phyloP scores from a whole-genome alignment of 371 early-diverging fungal genomes.

The Entomophthora muscae region DNA sequence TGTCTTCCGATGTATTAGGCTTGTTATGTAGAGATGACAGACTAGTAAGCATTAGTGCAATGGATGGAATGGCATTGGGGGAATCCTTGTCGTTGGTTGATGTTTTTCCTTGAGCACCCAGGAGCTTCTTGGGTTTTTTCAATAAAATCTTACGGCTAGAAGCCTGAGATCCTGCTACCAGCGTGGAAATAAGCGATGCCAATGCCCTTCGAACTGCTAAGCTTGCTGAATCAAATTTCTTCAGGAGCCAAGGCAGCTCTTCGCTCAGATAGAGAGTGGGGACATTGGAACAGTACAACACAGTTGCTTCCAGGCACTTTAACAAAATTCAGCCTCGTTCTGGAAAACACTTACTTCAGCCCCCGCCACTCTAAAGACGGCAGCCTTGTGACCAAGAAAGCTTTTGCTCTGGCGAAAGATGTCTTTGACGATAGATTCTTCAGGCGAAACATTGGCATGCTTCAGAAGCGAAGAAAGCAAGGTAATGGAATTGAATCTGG shows the following conservation, averaged over 20 bases:
- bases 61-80: not conserved
- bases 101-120: not conserved
- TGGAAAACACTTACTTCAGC: not conserved
- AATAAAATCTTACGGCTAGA: not conserved
- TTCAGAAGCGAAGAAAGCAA: not conserved
- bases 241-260: not conserved
- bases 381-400: not conserved
- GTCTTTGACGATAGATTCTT: slow-evolving; percentile 4
- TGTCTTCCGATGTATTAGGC: not conserved
- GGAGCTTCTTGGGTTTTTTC: slow-evolving; percentile 3
- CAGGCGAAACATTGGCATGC: not conserved
- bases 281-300: slow-evolving; percentile 1
- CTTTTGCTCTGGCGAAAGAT: not conserved
- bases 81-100: not conserved
- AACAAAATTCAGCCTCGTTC: not conserved
- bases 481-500: not conserved
- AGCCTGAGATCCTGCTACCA: slow-evolving; percentile 8
- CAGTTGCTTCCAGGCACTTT: slow-evolving; percentile 2
- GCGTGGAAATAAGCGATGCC: not conserved
- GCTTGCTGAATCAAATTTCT: not conserved
- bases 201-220: not conserved
- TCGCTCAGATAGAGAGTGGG: slow-evolving; percentile 3
- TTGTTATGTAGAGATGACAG: not conserved
- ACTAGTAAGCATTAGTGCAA: not conserved
- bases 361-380: not conserved